Evolutionary conservation across 1,284 basidiomycete species (phyloP).

Genomic region (Mycena sp.): DNA sequence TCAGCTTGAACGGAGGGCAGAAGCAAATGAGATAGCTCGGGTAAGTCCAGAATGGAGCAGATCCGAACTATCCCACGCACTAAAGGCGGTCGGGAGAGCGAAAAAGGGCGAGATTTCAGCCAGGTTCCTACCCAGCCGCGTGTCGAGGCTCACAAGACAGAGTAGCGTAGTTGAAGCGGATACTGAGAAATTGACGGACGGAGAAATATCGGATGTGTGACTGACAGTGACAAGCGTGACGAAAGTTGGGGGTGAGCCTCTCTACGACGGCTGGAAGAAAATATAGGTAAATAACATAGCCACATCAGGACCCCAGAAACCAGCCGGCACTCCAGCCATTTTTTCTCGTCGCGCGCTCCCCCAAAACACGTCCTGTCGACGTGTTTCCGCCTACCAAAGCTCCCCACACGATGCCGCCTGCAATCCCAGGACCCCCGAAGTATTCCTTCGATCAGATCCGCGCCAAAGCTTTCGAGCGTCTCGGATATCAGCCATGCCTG

Average conservation of each 20-base stretch:
- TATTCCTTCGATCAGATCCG: constrained; percentile 9
- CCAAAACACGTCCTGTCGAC: background rate
- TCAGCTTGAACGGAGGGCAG: background rate
- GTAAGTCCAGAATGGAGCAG: constrained; percentile 5
- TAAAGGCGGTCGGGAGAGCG: too few species aligned
- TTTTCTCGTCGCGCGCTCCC: too few species aligned
- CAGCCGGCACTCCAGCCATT: background rate
- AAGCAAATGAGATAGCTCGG: background rate
- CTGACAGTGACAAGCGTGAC: too few species aligned
- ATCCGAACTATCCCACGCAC: background rate
- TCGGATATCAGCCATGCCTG: constrained; percentile 29
- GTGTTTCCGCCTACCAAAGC: background rate
- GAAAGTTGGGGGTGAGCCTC: too few species aligned
- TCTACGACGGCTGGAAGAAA: too few species aligned
- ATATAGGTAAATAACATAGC: too few species aligned
- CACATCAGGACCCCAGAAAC: background rate
- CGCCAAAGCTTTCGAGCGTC: constrained; percentile 1
- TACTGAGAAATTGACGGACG: too few species aligned
- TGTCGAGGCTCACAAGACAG: too few species aligned
- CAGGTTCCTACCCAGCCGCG: too few species aligned
- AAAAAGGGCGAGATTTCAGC: too few species aligned
- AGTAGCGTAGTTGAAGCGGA: too few species aligned
- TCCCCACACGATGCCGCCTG: background rate
- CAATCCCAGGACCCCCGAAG: background rate
- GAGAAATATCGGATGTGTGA: too few species aligned